Evolutionary conservation across 75 land plant species (phyloP).

Genomic region (Isoetes taiwanensis): DNA sequence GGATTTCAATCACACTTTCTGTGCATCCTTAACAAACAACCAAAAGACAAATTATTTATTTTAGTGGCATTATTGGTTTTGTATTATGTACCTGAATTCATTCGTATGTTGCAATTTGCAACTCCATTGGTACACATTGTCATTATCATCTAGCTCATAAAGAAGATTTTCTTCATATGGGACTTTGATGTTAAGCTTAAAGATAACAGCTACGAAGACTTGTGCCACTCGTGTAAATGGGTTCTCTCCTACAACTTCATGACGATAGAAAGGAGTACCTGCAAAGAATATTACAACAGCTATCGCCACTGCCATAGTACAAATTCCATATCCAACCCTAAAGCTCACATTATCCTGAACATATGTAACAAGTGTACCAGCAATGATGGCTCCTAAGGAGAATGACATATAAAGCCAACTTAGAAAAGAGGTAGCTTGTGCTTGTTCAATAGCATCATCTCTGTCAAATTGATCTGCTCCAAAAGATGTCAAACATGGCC

Average conservation of each 20-base stretch:
- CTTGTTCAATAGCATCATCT: neutral
- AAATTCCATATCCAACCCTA: neutral
- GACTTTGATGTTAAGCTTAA: neutral
- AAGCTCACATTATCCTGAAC: neutral
- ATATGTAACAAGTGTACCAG: neutral
- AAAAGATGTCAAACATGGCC: neutral
- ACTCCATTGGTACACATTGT: neutral
- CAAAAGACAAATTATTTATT: too few relatives aligned
- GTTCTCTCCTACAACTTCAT: neutral
- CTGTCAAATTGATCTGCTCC: slow-evolving; percentile 4
- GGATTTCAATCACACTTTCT: neutral
- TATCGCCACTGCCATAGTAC: neutral
- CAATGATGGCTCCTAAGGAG: neutral
- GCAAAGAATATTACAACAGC: neutral
- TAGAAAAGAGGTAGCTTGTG: neutral
- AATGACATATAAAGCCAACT: neutral
- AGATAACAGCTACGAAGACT: neutral
- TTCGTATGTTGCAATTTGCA: neutral
- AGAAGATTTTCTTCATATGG: neutral
- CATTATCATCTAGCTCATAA: slow-evolving; percentile 3
- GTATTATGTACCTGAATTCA: neutral
- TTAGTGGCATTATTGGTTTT: too few relatives aligned
- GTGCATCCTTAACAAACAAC: too few relatives aligned
- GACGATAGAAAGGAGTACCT: neutral
- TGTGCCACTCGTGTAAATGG: neutral